These are phyloP conservation scores for Fusarium compactum DNA, from an alignment of 2,329 filamentous ascomycete genomes.

Conservation along the genomic window DNA sequence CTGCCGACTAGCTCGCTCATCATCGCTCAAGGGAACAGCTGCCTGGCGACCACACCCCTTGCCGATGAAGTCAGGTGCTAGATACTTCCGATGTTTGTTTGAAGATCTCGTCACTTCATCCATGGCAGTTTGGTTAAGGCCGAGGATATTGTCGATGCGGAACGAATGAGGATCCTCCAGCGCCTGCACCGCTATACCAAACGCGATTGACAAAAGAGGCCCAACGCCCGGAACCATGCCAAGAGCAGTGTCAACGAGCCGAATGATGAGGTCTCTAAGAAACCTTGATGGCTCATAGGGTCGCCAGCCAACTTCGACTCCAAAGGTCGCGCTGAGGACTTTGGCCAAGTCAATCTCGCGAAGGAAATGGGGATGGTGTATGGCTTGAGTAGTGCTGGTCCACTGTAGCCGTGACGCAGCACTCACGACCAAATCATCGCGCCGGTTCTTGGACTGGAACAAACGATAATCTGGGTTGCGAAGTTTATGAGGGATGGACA, in stretches of 20 bases:
- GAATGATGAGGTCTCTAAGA: neutral
- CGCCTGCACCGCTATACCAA: slow-evolving; percentile 14
- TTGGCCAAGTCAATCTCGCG: slow-evolving; percentile 18
- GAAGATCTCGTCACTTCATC: neutral
- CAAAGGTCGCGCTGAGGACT: slow-evolving; percentile 15
- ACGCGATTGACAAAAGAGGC: neutral
- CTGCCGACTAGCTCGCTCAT: neutral
- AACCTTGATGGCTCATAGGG: neutral
- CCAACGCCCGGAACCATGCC: slow-evolving; percentile 2
- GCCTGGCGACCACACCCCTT: neutral
- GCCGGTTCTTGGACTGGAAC: neutral
- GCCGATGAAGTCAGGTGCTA: neutral
- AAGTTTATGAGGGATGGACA: slow-evolving; percentile 5
- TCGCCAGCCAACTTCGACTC: slow-evolving; percentile 13
- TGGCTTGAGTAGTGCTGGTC: neutral
- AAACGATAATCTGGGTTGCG: neutral
- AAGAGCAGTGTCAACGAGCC: neutral
- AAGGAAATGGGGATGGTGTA: neutral
- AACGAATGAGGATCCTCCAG: slow-evolving; percentile 3
- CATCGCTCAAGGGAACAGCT: neutral
- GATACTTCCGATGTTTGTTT: neutral
- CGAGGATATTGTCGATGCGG: neutral
- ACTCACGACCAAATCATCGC: neutral
- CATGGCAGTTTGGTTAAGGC: neutral
- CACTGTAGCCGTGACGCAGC: neutral